Percentiles rank a stretch among this genome's conserved stretches.
phyloP scores from a whole-genome alignment of 2,329 filamentous ascomycete species.

The Tolypocladium endophyticum region DNA sequence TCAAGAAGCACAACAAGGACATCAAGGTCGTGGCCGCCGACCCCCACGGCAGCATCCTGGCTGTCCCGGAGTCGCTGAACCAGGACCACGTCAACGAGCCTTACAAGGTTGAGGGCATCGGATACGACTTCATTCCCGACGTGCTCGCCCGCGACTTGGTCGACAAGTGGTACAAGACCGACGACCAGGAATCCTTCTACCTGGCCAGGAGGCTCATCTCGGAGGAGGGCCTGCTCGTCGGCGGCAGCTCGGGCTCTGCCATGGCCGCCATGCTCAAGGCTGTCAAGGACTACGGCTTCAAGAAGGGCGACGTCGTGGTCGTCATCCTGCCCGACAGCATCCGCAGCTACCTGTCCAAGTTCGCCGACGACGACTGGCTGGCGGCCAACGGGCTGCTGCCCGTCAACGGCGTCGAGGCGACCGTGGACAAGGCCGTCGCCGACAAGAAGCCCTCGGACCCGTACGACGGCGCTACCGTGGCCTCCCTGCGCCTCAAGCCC shows the following conservation, averaged over 20 bases:
- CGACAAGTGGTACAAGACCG: conserved; percentile 97
- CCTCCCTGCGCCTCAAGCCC: conserved; percentile 79
- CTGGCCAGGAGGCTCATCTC: conserved; percentile 84
- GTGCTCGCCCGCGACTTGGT: conserved; percentile 73
- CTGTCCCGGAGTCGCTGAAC: conserved; percentile 71
- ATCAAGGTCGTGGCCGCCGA: conserved; percentile 90
- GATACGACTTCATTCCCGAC: conserved; percentile 95
- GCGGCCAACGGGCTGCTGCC: conserved; percentile 88
- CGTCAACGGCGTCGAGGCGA: conserved; percentile 37
- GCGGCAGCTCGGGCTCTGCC: conserved; percentile 87
- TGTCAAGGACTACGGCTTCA: conserved; percentile 64
- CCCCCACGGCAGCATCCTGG: conserved; percentile 84
- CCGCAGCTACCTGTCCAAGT: conserved; percentile 94
- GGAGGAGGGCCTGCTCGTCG: conserved; percentile 88
- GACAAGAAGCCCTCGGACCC: conserved; percentile 45
- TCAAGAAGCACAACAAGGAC: conserved; percentile 76
- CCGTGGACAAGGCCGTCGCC: conserved; percentile 25
- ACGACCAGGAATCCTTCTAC: conserved; percentile 81
- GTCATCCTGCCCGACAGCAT: conserved; percentile 93
- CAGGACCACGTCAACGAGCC: conserved; percentile 67
- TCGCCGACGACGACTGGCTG: conserved; percentile 97
- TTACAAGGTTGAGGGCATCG: conserved; percentile 98
- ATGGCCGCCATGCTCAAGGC: conserved; percentile 73
- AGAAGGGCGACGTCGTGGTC: conserved; percentile 78
- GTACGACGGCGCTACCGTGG: conserved; percentile 70